phyloP scores from a whole-genome alignment of 768 basidiomycete genomes.

The Mycena latifolia region DNA sequence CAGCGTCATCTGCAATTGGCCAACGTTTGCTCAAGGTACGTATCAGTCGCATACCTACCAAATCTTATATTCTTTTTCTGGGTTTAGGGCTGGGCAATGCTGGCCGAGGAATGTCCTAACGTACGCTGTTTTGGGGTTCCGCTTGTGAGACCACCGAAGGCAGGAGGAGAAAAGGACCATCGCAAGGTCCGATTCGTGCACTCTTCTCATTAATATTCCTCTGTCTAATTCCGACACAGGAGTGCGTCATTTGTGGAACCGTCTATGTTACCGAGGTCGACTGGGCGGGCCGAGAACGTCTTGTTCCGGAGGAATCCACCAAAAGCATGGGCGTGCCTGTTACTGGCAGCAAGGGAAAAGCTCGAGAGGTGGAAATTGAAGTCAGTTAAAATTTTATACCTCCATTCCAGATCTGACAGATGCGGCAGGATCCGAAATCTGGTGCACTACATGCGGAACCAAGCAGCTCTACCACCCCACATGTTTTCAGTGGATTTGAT shows the following conservation, averaged over 20 bases:
- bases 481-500: not conserved
- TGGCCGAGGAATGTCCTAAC: constrained; percentile 88
- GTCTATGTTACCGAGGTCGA: constrained; percentile 69
- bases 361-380: constrained; percentile 8
- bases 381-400: constrained; percentile 9
- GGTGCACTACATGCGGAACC: not conserved
- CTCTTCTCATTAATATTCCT: constrained; percentile 5
- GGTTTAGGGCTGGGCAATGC: constrained; percentile 81
- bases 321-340: not conserved
- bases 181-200: constrained; percentile 65
- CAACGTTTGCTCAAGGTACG: constrained; percentile 69
- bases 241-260: constrained; percentile 81
- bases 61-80: not conserved
- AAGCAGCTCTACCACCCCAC: not conserved
- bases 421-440: not conserved
- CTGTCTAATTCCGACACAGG: constrained; percentile 54
- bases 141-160: constrained; percentile 83
- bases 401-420: not conserved
- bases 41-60: not conserved
- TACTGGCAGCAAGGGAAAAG: constrained; percentile 18
- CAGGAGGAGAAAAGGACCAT: constrained; percentile 69
- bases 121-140: constrained; percentile 81
- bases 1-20: constrained; percentile 84
- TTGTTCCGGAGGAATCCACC: constrained; percentile 46
- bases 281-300: constrained; percentile 60